Evolutionary conservation across 495 filamentous ascomycete genomes (phyloP), one percentile per base, ranked within the genome.

Genomic region (Staphylotrichum longicolle): DNA sequence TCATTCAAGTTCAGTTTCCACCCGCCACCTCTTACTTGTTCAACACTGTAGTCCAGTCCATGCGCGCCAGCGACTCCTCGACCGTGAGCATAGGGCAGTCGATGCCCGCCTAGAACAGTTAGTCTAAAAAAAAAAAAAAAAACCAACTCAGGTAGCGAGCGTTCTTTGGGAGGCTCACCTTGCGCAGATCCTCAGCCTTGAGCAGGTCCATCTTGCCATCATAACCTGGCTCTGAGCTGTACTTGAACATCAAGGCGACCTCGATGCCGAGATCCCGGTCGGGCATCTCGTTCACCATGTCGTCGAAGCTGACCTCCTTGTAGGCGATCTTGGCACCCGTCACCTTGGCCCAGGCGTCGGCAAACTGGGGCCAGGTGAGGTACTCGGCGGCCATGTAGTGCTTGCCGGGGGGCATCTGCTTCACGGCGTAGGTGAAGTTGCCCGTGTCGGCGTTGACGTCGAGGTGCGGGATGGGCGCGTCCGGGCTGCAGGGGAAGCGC

Each of bases 361-460:
- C 67, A 49, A 68, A 77, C 44, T 76, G 71, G 20, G 60, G 42
- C 71, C 76, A 74, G 48, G 60, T 72, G 40, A 73, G 71, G 33
- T 70, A 69, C 53, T 69, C 59, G 42, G 61, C 69, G 33, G 75
- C 76, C 67, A 80, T 78, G 66, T 78, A 78, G 8, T 61, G 50
- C 61, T 74, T 73, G 14, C 76, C 75, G 5, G 78, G 72, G 0
- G 74, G 71, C 74, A 77, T 75, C 62, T 77, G 67, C 10, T 67
- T 59, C 7, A 80, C 74, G 15, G 75, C 78, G 47, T 79, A 77
- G 10, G 74, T 69, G 61, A 78, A 80, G 50, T 63, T 70, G 27
- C 78, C 78, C 55, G 63, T 70, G 66, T 80, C 77, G 7, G 58
- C 58, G 15, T 74, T 71, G 20, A 77, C 72, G 44, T 75, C 72